Percentiles rank a stretch among this genome's conserved stretches.
Evolutionary conservation across 2,329 filamentous ascomycete genomes (phyloP).

Genomic region (Botrytis aclada): DNA sequence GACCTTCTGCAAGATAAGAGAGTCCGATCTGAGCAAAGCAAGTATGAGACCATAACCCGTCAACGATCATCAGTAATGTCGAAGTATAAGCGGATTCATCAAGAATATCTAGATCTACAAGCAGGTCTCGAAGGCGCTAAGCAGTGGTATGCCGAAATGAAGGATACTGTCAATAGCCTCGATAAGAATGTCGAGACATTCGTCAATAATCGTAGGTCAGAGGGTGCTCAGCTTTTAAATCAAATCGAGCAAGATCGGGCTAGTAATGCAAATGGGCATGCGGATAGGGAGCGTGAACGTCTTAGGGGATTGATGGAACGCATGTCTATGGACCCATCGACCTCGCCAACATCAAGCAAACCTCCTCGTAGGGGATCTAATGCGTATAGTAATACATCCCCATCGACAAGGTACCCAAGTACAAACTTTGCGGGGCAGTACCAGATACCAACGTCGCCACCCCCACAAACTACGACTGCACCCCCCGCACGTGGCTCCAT

Average conservation of each 20-base stretch:
- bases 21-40: slow-evolving; percentile 89
- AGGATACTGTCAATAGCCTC: slow-evolving; percentile 85
- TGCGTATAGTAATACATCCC: slow-evolving; percentile 40
- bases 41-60: slow-evolving; percentile 84
- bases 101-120: slow-evolving; percentile 86
- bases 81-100: slow-evolving; percentile 86
- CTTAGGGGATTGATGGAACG: slow-evolving; percentile 90
- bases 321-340: slow-evolving; percentile 76
- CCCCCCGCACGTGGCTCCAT: slow-evolving; percentile 45
- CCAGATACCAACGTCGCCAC: slow-evolving; percentile 55
- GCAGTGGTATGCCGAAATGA: slow-evolving; percentile 94
- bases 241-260: slow-evolving; percentile 57
- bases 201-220: slow-evolving; percentile 87
- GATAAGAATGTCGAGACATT: slow-evolving; percentile 97
- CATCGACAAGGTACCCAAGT: slow-evolving; percentile 49
- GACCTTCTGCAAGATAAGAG: slow-evolving; percentile 88
- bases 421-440: slow-evolving; percentile 57
- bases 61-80: slow-evolving; percentile 78
- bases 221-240: slow-evolving; percentile 83
- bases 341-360: slow-evolving; percentile 42
- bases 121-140: slow-evolving; percentile 84
- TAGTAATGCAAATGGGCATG: slow-evolving; percentile 35
- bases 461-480: slow-evolving; percentile 36
- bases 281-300: slow-evolving; percentile 82
- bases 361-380: slow-evolving; percentile 36